Evolutionary conservation across 148 eudicot genomes (phyloP), one percentile per base, ranked within the genome.

Genomic region (Rhododendron griersonianum): DNA sequence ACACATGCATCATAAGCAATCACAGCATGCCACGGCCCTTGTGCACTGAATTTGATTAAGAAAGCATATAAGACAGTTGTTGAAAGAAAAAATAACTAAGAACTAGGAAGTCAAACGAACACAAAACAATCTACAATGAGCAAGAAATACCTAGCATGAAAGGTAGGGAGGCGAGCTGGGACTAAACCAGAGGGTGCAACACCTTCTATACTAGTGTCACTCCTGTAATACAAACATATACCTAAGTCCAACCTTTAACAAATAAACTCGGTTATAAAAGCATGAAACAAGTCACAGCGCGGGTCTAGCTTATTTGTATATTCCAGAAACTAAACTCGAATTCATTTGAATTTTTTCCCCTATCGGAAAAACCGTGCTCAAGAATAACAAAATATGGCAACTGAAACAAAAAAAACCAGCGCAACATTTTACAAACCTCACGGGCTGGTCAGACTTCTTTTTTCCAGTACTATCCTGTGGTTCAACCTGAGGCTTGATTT

Each of bases 1-100:
- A 94, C 96, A 87, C 98, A 97, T 44, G 99, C 99, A 86, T 97
- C 99, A 87, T 97, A 97, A 44, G 99, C 93, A 79, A 97, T 87
- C 78, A 97, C 95, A 81, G 90, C 92, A 88, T 92, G 92, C 99
- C 99, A 97, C 9, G 96, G 93, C 65, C 98, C 99, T 85, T 93
- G 96, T 65, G 94, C 93, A 89, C 99, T 97, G 95, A 86, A 88
- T 84, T 74, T 59, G 39, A 80, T 83, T n/a, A 83, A 59, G 45
- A 57, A 83, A 28, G 7, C 19, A 35, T 77, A 81, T 33, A 33
- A 28, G 77, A 65, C 79, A 88, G 33, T 14, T 47, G 39, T 11
- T 3, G 28, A 9, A 11, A 85, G 37, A 37, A n/a, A 53, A 74
- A 19, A 37, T 41, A 39, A 39, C 45, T 77, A 83, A 55, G 63